Evolutionary conservation across 352 stramenopile species (phyloP).

Genomic region (Phytophthora pinifolia): DNA sequence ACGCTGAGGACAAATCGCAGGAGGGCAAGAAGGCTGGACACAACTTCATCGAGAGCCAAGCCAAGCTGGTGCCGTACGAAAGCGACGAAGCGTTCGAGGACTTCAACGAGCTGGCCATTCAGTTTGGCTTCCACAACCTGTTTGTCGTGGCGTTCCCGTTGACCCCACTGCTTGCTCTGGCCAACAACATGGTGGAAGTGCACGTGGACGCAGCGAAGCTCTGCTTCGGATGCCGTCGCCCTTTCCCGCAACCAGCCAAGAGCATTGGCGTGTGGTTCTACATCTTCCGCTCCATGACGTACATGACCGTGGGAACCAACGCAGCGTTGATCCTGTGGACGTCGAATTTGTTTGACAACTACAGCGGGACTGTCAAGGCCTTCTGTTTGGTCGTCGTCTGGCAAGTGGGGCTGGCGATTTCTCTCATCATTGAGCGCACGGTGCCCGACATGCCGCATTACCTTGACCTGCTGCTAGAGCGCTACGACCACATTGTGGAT

Average conservation of each 20-base stretch:
- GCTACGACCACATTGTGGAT: slow-evolving; percentile 63
- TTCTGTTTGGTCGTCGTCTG: slow-evolving; percentile 62
- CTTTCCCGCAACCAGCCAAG: slow-evolving; percentile 77
- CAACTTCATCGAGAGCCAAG: slow-evolving; percentile 86
- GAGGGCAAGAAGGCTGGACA: slow-evolving; percentile 41
- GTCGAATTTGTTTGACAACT: slow-evolving; percentile 67
- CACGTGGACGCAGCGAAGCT: slow-evolving; percentile 89
- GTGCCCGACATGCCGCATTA: slow-evolving; percentile 55
- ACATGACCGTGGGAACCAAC: slow-evolving; percentile 79
- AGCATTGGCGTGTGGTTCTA: slow-evolving; percentile 94
- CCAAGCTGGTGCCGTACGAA: slow-evolving; percentile 82
- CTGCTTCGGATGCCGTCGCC: slow-evolving; percentile 72
- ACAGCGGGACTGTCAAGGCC: slow-evolving; percentile 42
- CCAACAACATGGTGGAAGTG: slow-evolving; percentile 92
- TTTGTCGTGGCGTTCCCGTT: slow-evolving; percentile 94
- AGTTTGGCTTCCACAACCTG: slow-evolving; percentile 95
- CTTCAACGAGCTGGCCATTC: slow-evolving; percentile 92
- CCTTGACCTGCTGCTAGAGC: slow-evolving; percentile 46
- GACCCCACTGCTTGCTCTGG: slow-evolving; percentile 87
- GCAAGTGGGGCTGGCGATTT: slow-evolving; percentile 56
- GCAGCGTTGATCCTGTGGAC: slow-evolving; percentile 79
- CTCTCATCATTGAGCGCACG: slow-evolving; percentile 49
- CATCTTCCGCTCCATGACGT: slow-evolving; percentile 82
- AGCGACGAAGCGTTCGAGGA: slow-evolving; percentile 85
- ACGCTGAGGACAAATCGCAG: slow-evolving; percentile 36